phyloP scores from a whole-genome alignment of 768 basidiomycete genomes.

The Lactarius psammicola region DNA sequence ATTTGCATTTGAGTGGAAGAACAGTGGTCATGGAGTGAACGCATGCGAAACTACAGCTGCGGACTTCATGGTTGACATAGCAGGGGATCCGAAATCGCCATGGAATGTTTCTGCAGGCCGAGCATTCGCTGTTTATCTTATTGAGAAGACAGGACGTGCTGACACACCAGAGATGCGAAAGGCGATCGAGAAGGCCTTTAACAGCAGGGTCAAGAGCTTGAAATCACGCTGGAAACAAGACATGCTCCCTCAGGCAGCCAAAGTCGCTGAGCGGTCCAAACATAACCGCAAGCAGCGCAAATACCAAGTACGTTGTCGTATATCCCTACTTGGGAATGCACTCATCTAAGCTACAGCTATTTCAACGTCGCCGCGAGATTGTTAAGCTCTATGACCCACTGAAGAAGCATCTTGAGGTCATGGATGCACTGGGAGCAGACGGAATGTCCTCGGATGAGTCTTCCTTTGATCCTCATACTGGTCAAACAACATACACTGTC shows the following conservation, averaged over 20 bases:
- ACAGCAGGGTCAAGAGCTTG: background rate
- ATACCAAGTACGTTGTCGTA: background rate
- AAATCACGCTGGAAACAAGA: background rate
- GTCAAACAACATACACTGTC: background rate
- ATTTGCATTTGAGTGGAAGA: background rate
- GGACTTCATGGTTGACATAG: conserved; percentile 4
- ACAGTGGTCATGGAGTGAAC: background rate
- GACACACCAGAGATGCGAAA: background rate
- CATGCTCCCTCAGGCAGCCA: background rate
- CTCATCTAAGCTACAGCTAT: background rate
- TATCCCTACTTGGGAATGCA: too few species aligned
- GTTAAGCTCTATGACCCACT: background rate
- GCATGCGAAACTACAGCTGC: background rate
- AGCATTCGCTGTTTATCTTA: background rate
- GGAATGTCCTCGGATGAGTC: conserved; percentile 10
- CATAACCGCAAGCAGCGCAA: background rate
- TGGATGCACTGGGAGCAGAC: background rate
- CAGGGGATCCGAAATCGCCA: background rate
- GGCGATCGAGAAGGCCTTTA: conserved; percentile 1
- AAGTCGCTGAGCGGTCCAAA: background rate
- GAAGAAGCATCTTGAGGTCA: background rate
- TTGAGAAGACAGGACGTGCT: background rate
- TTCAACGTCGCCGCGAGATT: background rate
- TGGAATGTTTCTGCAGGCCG: conserved; percentile 2
- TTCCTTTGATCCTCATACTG: background rate